Evolutionary conservation across 163 green algal species (phyloP), one percentile per base, ranked within the genome.

Genomic region (Chlamydomonas reinhardtii): DNA sequence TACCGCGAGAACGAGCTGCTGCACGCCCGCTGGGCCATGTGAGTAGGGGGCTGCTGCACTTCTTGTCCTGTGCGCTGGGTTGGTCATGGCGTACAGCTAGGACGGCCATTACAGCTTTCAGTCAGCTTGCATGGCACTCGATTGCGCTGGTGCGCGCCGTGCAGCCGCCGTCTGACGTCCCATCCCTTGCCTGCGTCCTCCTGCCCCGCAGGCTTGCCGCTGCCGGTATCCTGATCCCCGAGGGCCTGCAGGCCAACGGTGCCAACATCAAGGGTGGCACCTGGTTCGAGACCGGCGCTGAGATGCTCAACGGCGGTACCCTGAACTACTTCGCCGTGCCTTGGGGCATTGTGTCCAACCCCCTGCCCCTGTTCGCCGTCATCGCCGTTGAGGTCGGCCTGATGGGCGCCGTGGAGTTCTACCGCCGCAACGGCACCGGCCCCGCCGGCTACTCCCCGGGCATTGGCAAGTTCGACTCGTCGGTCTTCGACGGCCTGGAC

Each of bases 241-340:
- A 99, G 93, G 97, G 96, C 86, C 95, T 99, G 69, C 89, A 96
- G 90, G 95, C 97, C 89, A 99, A 98, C 91, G 96, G 96, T 77
- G 96, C 96, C 39, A 88, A 94, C 92, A 95, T 99, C 89, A 94
- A 95, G 81, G 95, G 95, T 59, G 96, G 93, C 39, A 97, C 94
- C 80, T 99, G 96, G 96, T 99, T 97, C 78, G 95, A 99, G 94
- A 98, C 97, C 59, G 95, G 94, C 64, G 95, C 96, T 35, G 93
- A 96, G 91, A 98, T 99, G 95, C 91, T 98, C 48, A 95, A 98
- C 90, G 96, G 96, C 74, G 96, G 96, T 91, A 98, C 94, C 89
- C 94, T 99, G 39, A 97, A 99, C 94, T 99, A 97, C 93, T 98
- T 98, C 83, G 97, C 96, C 27, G 97, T 98, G 88, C 97, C 97